phyloP scores from a whole-genome alignment of 768 basidiomycete species.

The Tylopilus rubrobrunneus region DNA sequence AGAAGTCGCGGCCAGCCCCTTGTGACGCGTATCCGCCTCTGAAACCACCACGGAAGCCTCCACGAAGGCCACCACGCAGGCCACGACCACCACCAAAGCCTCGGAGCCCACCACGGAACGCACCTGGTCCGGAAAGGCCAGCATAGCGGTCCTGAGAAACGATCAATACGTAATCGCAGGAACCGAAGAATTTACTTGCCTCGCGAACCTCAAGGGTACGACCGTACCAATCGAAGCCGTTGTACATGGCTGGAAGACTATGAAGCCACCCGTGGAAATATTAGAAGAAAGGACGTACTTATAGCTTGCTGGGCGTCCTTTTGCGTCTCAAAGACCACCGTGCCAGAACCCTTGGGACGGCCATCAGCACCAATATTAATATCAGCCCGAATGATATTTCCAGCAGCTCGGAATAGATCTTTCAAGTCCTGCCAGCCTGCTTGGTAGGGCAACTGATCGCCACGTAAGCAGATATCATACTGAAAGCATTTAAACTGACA shows the following conservation, averaged over 20 bases:
- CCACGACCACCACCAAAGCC: slow-evolving; percentile 45
- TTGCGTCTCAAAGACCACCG: slow-evolving; percentile 88
- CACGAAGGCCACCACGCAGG: slow-evolving; percentile 18
- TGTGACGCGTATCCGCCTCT: slow-evolving; percentile 52
- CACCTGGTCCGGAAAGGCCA: slow-evolving; percentile 67
- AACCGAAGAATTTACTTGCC: slow-evolving; percentile 40
- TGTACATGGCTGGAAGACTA: slow-evolving; percentile 73
- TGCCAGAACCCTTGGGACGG: slow-evolving; percentile 94
- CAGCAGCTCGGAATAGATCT: slow-evolving; percentile 93
- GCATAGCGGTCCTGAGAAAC: slow-evolving; percentile 80
- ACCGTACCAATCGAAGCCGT: slow-evolving; percentile 97
- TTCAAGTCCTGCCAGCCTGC: slow-evolving; percentile 99
- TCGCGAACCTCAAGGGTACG: slow-evolving; percentile 94
- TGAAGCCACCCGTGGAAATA: not conserved
- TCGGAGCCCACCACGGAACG: slow-evolving; percentile 55
- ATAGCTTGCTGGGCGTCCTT: slow-evolving; percentile 93
- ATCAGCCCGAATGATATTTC: slow-evolving; percentile 93
- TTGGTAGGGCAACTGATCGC: slow-evolving; percentile 79
- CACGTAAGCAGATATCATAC: slow-evolving; percentile 1
- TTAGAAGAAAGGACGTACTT: slow-evolving; percentile 46
- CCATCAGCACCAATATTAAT: slow-evolving; percentile 93
- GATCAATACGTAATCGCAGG: not conserved
- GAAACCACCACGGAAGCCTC: slow-evolving; percentile 48
- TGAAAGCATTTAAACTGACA: slow-evolving; percentile 40
- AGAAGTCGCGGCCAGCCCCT: slow-evolving; percentile 64